Base-by-base conservation (phyloP, 768 basidiomycete genomes). In the Hebeloma cylindrosporum region DNA sequence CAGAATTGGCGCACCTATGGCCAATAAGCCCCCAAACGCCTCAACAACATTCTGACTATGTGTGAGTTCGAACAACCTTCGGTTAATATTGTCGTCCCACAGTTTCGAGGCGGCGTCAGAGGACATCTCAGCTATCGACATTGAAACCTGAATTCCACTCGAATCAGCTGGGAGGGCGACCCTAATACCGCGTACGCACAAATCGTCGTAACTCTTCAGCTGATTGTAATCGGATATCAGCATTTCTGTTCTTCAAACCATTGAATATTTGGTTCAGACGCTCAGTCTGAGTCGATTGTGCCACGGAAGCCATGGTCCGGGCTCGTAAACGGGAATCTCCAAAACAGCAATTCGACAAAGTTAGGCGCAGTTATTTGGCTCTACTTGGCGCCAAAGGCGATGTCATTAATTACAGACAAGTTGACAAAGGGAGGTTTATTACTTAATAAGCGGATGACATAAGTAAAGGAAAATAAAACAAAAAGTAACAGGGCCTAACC, bases 41-140 rank as follows among this genome's bases (percentile, higher is more conserved):
- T 94, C 92, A 17, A 75, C 71, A 40, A 74, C 79, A 59, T 81
- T 83, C 59, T 83, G 82, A 56, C 87, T 88, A 59, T 93, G 90
- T 45, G 88, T 84, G 33, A 93, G 76, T 53, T 88, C 85, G 59
- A 92, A 90, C 41, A 94, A 70, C 27, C 82, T 71, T 50, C 80
- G 76, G 60, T 84, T 92, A 54, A 94, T 85, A 44, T 80, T 82
- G 52, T 90, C 85, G 50, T 92, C 88, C 88, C 89, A 93, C 37
- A 92, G 68, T 60, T 90, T 89, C 0, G 82, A 78, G 7, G 85
- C 83, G 9, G 81, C 81, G 53, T 92, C 90, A 1, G 88, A 81
- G 7, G 87, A 80, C 79, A 90, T 83, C 60, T 93, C 90, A 6
- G 84, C 77, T 3, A 89, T 77, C 4, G 79, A 80, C 23, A 79